These are phyloP conservation scores for Leccinum boreale DNA, from an alignment of 768 basidiomycete species.

Conservation along the genomic window DNA sequence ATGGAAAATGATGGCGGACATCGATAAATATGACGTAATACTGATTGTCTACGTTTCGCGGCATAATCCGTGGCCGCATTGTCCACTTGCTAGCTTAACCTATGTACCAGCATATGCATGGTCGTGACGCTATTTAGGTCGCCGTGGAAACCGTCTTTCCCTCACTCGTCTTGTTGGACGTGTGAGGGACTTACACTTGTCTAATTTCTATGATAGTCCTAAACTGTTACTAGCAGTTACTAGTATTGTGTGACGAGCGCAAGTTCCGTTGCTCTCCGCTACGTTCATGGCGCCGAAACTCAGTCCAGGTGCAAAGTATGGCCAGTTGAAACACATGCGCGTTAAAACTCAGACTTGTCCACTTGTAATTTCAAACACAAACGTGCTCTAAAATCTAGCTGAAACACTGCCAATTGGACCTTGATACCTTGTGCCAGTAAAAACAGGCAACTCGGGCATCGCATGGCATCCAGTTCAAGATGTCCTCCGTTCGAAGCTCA, in stretches of 20 bases:
- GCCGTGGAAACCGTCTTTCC: no score
- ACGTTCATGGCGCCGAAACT: neutral
- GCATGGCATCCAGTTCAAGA: neutral
- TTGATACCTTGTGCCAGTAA: neutral
- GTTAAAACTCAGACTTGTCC: neutral
- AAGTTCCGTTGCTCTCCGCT: no score
- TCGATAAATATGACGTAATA: neutral
- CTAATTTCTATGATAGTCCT: no score
- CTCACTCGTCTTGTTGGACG: no score
- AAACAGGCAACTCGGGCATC: neutral
- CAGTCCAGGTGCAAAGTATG: neutral
- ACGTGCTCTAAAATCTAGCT: neutral
- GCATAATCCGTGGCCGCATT: neutral
- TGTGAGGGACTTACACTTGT: no score
- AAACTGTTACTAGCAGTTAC: no score
- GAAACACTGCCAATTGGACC: neutral
- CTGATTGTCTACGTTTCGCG: neutral
- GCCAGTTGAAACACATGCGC: neutral
- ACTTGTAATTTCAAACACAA: neutral
- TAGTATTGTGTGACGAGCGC: no score
- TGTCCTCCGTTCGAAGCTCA: slow-evolving; percentile 28
- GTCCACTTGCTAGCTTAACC: neutral
- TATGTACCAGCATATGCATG: no score
- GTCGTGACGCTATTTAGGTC: no score
- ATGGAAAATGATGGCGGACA: neutral